These are phyloP conservation scores for Aspergillus flavus DNA, from an alignment of 2,329 filamentous ascomycete species.

Conservation along the genomic window DNA sequence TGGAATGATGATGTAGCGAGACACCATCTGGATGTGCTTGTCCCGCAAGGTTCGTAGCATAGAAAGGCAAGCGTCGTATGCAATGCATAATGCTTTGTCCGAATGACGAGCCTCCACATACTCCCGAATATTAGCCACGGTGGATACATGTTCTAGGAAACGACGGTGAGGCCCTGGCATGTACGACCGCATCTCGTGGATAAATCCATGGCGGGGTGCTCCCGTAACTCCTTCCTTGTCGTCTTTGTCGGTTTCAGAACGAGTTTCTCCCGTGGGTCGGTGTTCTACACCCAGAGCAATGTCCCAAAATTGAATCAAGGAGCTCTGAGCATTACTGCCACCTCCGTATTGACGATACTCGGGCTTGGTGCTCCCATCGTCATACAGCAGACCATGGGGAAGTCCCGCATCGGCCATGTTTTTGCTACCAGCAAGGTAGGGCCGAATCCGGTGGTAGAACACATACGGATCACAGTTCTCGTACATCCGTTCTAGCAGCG, in stretches of 20 bases:
- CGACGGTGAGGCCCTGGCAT: slow-evolving; percentile 93
- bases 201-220: slow-evolving; percentile 78
- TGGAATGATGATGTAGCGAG: slow-evolving; percentile 90
- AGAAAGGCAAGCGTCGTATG: slow-evolving; percentile 87
- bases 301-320: slow-evolving; percentile 96
- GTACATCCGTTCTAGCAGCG: slow-evolving; percentile 83
- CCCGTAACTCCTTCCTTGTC: slow-evolving; percentile 50
- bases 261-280: slow-evolving; percentile 76
- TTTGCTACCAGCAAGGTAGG: slow-evolving; percentile 93
- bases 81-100: slow-evolving; percentile 70
- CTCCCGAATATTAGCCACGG: slow-evolving; percentile 81
- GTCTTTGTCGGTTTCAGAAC: slow-evolving; percentile 35
- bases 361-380: slow-evolving; percentile 70
- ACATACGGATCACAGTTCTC: slow-evolving; percentile 92
- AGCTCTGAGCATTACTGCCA: slow-evolving; percentile 96
- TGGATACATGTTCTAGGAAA: slow-evolving; percentile 79
- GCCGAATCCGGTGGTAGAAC: slow-evolving; percentile 95
- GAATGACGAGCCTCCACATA: slow-evolving; percentile 69
- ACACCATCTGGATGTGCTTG: slow-evolving; percentile 95
- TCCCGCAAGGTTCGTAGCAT: slow-evolving; percentile 80
- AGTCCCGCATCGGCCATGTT: slow-evolving; percentile 96
- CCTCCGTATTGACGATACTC: slow-evolving; percentile 84
- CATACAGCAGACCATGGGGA: slow-evolving; percentile 83
- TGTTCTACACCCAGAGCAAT: slow-evolving; percentile 88
- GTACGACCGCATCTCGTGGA: slow-evolving; percentile 94